Evolutionary conservation across 2,329 filamentous ascomycete species (phyloP), one percentile per base, ranked within the genome.

Genomic region (Colletotrichum falcatum): DNA sequence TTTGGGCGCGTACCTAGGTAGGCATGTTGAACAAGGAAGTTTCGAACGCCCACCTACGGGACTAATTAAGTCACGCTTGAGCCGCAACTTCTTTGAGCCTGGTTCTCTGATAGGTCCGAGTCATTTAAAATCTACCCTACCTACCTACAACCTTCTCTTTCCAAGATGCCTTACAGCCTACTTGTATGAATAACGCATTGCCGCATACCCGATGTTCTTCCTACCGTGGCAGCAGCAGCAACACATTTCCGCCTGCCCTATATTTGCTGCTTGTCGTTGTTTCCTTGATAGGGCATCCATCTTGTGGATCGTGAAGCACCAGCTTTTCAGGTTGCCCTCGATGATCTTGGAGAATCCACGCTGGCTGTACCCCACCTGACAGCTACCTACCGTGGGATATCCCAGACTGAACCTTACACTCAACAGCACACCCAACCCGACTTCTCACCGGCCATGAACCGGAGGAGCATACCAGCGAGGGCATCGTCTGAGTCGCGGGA

Each of bases 101-200:
- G 59, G 58, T 48, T 56, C 61, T 65, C 65, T 74, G 68, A 74
- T 74, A 74, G 72, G 72, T 42, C 68, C 68, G 70, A 71, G 71
- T 67, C 71, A 72, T 74, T 67, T 62, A 58, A 55, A 69, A 65
- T 71, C 65, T 65, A 69, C 7, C 44, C 44, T 46, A 65, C 26
- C 35, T 70, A 26, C 69, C 65, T 65, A 46, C 51, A 35, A 18
- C 65, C 12, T 61, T 30, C 37, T 42, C 55, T 42, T 61, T 65
- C 46, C 33, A n/a, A 26, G 11, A 33, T n/a, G n/a, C 60, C 37
- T 39, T 33, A 28, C 18, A 53, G 28, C 59, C 44, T 20, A 23
- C 20, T 8, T n/a, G 12, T 44, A 37, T 61, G 49, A 55, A 65
- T 69, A 49, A 9, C 53, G 6, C 30, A 26, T n/a, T 48, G n/a